Evolutionary conservation across 768 basidiomycete species (phyloP).

Genomic region (Collybia mongolica): DNA sequence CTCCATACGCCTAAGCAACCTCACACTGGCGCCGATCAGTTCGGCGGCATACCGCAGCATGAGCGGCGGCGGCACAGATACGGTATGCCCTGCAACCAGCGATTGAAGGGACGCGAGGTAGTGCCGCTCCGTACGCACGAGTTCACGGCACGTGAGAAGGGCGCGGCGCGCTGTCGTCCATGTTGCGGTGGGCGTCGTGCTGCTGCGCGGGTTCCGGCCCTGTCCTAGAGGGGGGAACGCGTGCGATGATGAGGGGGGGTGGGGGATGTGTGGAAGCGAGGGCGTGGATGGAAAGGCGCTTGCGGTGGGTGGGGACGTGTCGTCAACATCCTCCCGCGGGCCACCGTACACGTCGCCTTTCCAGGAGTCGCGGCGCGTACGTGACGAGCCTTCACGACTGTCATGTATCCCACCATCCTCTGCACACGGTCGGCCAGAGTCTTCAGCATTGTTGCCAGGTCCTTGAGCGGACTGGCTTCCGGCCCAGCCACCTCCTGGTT

Average conservation of each 20-base stretch:
- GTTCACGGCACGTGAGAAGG: conserved; percentile 24
- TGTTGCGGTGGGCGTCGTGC: conserved; percentile 1
- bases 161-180: conserved; percentile 24
- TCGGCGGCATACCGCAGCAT: conserved; percentile 39
- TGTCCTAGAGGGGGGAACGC: neutral
- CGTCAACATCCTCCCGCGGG: neutral
- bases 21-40: conserved; percentile 39
- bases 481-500: neutral
- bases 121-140: conserved; percentile 20
- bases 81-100: conserved; percentile 19
- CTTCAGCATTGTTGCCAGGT: neutral
- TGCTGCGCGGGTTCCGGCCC: neutral
- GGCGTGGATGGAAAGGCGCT: conserved; percentile 2
- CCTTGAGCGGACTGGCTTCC: conserved; percentile 6
- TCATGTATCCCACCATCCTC: no score
- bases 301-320: neutral
- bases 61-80: conserved; percentile 33
- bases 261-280: conserved; percentile 13
- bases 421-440: neutral
- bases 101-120: conserved; percentile 13
- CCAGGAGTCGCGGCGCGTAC: no score
- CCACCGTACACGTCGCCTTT: no score
- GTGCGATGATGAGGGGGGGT: no score
- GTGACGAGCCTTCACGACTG: no score
- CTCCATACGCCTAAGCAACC: conserved; percentile 32